Base-by-base conservation (phyloP, 495 filamentous ascomycete species). In the Daldinia loculata region DNA sequence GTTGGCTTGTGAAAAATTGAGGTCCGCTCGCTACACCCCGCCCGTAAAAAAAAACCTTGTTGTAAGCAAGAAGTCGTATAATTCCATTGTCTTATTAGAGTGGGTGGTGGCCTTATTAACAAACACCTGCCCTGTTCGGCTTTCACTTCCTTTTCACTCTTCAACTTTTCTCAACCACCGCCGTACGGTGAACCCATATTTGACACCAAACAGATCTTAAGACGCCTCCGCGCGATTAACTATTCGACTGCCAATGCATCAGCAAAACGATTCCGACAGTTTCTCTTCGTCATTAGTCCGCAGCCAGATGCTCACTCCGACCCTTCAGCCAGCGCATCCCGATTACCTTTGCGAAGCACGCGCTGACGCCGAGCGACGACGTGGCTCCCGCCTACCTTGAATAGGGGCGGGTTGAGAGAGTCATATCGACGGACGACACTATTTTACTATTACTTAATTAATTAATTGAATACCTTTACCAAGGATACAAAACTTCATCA, bases 281-380 rank as follows among this genome's bases (percentile, higher is more conserved):
- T 82, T 79, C 68, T 81, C 77, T 72, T 70, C 80, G 67, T 80
- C 79, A 74, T 77, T 79, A 71, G 81, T 80, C 79, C 78, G 79
- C 61, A 76, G 75, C 81, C 82, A 82, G 80, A 85, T 85, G 83
- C 81, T 80, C 63, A 72, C 78, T 69, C 76, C 78, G 61, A 77
- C 75, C 76, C 75, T 77, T 72, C 81, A 80, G 61, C 74, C 77
- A 77, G 74, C 75, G 56, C 78, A 79, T 65, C 69, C 74, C 39
- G 77, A 79, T 62, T 76, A 72, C 69, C 71, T 77, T 56, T 78
- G 77, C 59, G 79, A 83, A 75, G 74, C 70, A 68, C 82, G 83
- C 53, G 80, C 79, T 57, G 82, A 84, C 80, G 80, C 81, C 39
- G 77, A 83, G 79, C 83, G 83, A 67, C 83, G 83, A 69, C 81